phyloP scores from a whole-genome alignment of 768 basidiomycete genomes.

The Auricularia auricula-judae region DNA sequence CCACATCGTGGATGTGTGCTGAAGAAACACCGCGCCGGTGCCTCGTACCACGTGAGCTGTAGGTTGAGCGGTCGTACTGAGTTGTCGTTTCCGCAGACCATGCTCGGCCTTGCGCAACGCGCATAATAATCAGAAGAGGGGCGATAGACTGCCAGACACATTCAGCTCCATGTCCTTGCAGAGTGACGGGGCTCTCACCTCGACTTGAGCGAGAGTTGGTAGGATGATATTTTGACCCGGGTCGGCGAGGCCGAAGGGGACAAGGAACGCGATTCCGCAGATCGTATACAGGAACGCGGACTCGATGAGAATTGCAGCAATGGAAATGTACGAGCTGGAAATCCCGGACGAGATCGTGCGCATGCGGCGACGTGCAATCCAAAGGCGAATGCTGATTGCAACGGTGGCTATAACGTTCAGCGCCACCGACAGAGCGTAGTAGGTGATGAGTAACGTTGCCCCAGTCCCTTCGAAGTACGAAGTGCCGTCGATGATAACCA shows the following conservation, averaged over 20 bases:
- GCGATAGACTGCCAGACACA: slow-evolving; percentile 20
- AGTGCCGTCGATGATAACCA: background rate
- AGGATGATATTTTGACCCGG: slow-evolving; percentile 23
- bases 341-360: background rate
- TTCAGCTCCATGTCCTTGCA: slow-evolving; percentile 7
- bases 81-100: slow-evolving; percentile 29
- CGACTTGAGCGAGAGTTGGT: slow-evolving; percentile 18
- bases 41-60: background rate
- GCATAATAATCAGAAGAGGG: slow-evolving; percentile 25
- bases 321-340: slow-evolving; percentile 14
- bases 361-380: slow-evolving; percentile 12
- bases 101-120: slow-evolving; percentile 22
- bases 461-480: background rate
- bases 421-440: slow-evolving; percentile 13
- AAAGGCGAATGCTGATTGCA: slow-evolving; percentile 13
- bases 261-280: slow-evolving; percentile 20
- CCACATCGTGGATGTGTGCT: too few relatives aligned
- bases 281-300: slow-evolving; percentile 21
- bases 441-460: slow-evolving; percentile 7
- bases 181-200: slow-evolving; percentile 7
- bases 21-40: too few relatives aligned
- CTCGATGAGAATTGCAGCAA: slow-evolving; percentile 25
- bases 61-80: slow-evolving; percentile 26
- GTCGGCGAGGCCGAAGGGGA: slow-evolving; percentile 16
- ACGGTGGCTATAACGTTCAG: slow-evolving; percentile 14